Evolutionary conservation across 23 red algal species (phyloP), one percentile per base, ranked within the genome.

Genomic region (Pyropia haitanensis): DNA sequence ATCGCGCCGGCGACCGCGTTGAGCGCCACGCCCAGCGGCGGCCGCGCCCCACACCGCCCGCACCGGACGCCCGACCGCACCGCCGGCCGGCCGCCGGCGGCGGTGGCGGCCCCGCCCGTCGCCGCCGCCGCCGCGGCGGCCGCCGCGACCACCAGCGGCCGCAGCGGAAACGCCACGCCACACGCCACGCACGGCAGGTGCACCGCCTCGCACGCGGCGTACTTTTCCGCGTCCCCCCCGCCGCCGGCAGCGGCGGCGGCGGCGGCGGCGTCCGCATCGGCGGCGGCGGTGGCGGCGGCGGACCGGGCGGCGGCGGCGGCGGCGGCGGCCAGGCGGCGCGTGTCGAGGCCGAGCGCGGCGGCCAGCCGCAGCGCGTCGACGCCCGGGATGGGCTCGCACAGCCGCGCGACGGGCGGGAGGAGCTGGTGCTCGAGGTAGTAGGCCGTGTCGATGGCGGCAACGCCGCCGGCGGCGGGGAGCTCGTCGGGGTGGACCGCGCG

Each of bases 351-450:
- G 16, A 95, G 59, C 15, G 75, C 63, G 8, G 60, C 22, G 8
- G 90, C 90, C 29, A 95, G 30, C 12, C 77, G 80, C 52, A 65
- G 79, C 15, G 75, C 76, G 57, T 95, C 82, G 44, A 87, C 69
- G 76, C 90, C 75, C 22, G 79, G 68, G 13, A 90, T 84, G 10
- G 79, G 80, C 27, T 98, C 94, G 49, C 56, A 80, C 10, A 98
- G 74, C 31, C 94, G 73, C 57, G 72, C 50, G 9, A 98, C 72
- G 14, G 79, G 75, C 0, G 94, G 85, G 5, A 90, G 79, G 29
- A 98, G 59, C 33, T 98, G 94, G 52, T 85, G 85, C 24, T 75
- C 78, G 25, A 98, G 28, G 72, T 98, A 98, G 50, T 85, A 98
- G 44, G 72, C 82, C 26, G 74, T 58, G 68, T 98, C 94, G 5